Evolutionary conservation across 306 rosid species (phyloP), one percentile per base, ranked within the genome.

Genomic region (Fragaria nilgerrensis): DNA sequence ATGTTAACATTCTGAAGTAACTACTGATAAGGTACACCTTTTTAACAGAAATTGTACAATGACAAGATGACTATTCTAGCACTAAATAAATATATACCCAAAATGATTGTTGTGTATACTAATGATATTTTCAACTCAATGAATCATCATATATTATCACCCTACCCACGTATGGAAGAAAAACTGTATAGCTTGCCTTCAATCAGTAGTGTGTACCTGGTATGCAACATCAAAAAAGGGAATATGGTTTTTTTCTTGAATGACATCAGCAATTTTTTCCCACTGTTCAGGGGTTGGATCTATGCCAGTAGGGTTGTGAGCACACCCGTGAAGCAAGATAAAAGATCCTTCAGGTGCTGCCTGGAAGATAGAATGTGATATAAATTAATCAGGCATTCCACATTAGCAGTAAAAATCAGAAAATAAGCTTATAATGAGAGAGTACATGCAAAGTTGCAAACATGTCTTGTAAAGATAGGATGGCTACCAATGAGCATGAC

Each of bases 201-300:
- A 32, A 73, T 55, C 25, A 25, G 56, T 56, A 77, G 45, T 72
- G 53, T 50, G 41, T 87, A 92, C 99, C 97, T 95, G 99, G 84
- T 92, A 95, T 56, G 99, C 99, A 70, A 95, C 99, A 80, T 95
- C 97, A 65, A 95, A 95, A 86, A 95, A 95, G 76, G 99, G 97
- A 70, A 92, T 87, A 76, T 86, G 97, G 84, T 87, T 90, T 84
- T 92, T 92, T 41, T 87, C 84, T 78, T 89, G 90, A 86, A 95
- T 91, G 77, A 92, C 83, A 87, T 92, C 97, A 52, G 94, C 99
- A 82, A 95, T 92, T 78, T 84, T 92, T 79, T 88, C 96, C 99
- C 99, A 95, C 82, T 95, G 99, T 36, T 92, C 91, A 36, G 82
- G 89, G 22, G 96, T 92, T 63, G 97, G 99, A 83, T 95, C 99